phyloP scores from a whole-genome alignment of 1,139 yeast species.

The Zygoascus sp. region DNA sequence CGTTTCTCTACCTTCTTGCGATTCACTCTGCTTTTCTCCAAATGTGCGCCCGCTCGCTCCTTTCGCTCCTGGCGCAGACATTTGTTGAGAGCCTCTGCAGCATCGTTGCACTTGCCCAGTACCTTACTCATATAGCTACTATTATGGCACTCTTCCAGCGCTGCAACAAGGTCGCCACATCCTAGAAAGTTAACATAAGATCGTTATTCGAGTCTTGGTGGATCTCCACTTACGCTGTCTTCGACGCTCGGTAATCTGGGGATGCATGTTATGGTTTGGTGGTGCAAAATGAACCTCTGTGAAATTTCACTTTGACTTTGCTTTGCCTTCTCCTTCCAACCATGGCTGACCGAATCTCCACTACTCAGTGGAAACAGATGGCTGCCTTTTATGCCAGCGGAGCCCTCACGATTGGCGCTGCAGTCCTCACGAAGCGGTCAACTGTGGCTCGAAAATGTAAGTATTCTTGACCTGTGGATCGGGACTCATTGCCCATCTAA shows the following conservation, averaged over 20 bases:
- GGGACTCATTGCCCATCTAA: too few species aligned
- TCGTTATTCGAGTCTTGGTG: neutral
- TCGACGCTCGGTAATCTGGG: constrained; percentile 29
- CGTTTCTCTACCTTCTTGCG: constrained; percentile 51
- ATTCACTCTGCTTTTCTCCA: constrained; percentile 53
- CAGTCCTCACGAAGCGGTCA: constrained; percentile 71
- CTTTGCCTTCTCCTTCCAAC: too few species aligned
- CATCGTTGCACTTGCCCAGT: constrained; percentile 82
- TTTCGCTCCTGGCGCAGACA: constrained; percentile 79
- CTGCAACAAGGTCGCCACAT: constrained; percentile 79
- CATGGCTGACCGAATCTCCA: constrained; percentile 1
- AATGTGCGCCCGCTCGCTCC: constrained; percentile 60
- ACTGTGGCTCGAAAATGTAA: constrained; percentile 49
- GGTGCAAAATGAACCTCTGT: neutral
- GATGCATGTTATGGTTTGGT: constrained; percentile 23
- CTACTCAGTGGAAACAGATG: constrained; percentile 54
- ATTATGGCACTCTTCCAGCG: constrained; percentile 84
- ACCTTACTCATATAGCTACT: constrained; percentile 65
- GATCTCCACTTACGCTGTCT: constrained; percentile 23
- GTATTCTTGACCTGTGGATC: neutral
- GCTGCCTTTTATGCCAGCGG: constrained; percentile 68
- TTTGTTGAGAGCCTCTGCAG: constrained; percentile 69
- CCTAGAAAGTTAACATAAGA: constrained; percentile 35
- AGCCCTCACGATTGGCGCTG: constrained; percentile 62
- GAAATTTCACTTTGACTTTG: constrained; percentile 1